Base-by-base conservation (phyloP, 306 rosid genomes). In the Dryas alaskensis region DNA sequence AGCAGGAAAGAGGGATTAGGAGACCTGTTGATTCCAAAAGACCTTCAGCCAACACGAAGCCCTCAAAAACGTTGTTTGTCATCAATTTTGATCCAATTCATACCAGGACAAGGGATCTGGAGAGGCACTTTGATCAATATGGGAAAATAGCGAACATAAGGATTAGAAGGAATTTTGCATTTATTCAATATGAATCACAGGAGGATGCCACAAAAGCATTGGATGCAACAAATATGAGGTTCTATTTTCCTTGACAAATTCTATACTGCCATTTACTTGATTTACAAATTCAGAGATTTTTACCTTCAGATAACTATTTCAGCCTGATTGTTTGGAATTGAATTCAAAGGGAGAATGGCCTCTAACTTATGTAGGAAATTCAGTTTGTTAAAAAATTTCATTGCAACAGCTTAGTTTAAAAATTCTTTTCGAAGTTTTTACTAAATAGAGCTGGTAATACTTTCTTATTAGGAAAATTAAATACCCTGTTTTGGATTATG, bases 91-190 rank as follows among this genome's bases (percentile, higher is more conserved):
- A 91, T 73, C 97, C 97, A 42, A 86, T 86, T 64, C 84, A 91
- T 65, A 82, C 92, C 19, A 88, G 94, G 87, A 84, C 94, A 73
- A 89, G 89, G 86, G 97, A 91, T 84, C 54, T 91, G 77, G 97
- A 91, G 88, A 89, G 79, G 81, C 97, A 91, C 83, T 91, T 88
- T 82, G 97, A 91, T 73, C 60, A 80, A 17, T 82, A 85, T 49
- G 97, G 97, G 79, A 88, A 88, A 86, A 84, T 91, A 76, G 71
- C 61, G 55, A 91, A 87, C 80, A 76, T 91, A 79, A 87, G 97
- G 88, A 84, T 91, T 71, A 91, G 97, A 81, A 88, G 90, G 87
- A 91, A 91, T 73, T 91, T 91, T 79, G 90, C 97, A 43, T 91
- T 89, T 70, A 76, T 91, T 77, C 97, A 91, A 80, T 88, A 65